Conservation (phyloP, 345 rosid genomes). For the Hirschfeldia incana region DNA sequence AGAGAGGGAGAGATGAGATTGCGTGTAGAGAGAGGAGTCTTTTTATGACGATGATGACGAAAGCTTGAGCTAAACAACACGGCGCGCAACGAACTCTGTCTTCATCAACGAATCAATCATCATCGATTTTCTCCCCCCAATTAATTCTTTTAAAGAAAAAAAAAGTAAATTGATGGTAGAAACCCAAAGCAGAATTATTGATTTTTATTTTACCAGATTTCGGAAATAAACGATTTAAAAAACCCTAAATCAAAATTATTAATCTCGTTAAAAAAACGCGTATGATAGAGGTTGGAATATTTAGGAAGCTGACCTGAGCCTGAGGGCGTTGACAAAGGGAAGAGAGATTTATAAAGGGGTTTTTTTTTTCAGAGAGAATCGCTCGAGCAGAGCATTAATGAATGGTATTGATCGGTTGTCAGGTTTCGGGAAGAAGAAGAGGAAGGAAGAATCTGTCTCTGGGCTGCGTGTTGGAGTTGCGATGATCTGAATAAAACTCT, state of each 20-base stretch:
- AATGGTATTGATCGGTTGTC: conserved; percentile 1
- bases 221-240: neutral
- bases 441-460: neutral
- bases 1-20: conserved; percentile 39
- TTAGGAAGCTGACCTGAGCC: too few relatives aligned
- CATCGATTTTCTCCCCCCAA: conserved; percentile 17
- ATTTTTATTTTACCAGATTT: too few relatives aligned
- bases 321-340: too few relatives aligned
- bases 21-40: conserved; percentile 49
- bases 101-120: conserved; percentile 37
- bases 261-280: too few relatives aligned
- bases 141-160: neutral
- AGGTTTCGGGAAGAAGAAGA: conserved; percentile 1
- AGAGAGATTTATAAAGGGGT: too few relatives aligned
- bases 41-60: conserved; percentile 32
- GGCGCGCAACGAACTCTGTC: conserved; percentile 35
- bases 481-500: conserved; percentile 25
- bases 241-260: too few relatives aligned
- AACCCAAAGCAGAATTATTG: too few relatives aligned
- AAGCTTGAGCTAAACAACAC: conserved; percentile 35
- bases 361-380: too few relatives aligned
- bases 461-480: conserved; percentile 53
- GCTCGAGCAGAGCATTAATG: conserved; percentile 28
- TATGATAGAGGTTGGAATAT: too few relatives aligned
- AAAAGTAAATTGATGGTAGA: too few relatives aligned